Conservation (phyloP, 257 asterid genomes). For the Asclepias syriaca region DNA sequence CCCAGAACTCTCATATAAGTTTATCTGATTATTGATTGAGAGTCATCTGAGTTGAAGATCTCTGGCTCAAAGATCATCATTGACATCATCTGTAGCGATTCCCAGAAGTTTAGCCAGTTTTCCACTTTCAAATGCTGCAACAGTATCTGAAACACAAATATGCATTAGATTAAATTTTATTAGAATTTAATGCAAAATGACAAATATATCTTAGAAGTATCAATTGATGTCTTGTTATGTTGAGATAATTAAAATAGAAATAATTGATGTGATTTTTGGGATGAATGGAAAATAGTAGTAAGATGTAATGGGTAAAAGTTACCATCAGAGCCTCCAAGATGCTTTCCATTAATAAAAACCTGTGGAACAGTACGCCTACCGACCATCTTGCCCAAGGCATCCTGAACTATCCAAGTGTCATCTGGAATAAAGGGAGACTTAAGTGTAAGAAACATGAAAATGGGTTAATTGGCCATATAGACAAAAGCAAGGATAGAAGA, state of each 20-base stretch:
- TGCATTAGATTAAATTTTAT: not conserved
- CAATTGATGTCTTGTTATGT: too few relatives aligned
- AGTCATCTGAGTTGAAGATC: not conserved
- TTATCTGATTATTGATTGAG: not conserved
- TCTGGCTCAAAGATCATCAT: conserved; percentile 63
- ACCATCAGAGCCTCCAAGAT: conserved; percentile 99
- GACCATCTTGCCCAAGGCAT: conserved; percentile 59
- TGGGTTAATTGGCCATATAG: not conserved
- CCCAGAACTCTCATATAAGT: not conserved
- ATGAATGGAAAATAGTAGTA: not conserved
- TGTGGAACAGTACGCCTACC: conserved; percentile 91
- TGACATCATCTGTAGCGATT: conserved; percentile 14
- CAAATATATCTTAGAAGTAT: too few relatives aligned
- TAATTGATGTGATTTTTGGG: not conserved
- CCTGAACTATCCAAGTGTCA: conserved; percentile 72
- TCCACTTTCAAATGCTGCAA: conserved; percentile 76
- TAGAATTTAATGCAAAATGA: too few relatives aligned
- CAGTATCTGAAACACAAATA: conserved; percentile 48
- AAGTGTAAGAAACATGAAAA: not conserved
- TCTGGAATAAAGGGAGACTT: conserved; percentile 31
- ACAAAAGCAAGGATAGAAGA: not conserved
- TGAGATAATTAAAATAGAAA: not conserved
- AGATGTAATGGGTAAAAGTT: conserved; percentile 6
- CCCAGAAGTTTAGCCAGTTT: conserved; percentile 65
- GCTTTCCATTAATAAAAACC: conserved; percentile 82